Percentiles rank a stretch among this genome's conserved stretches.
Evolutionary conservation across 495 filamentous ascomycete species (phyloP).

Genomic region (Neurospora sp.): DNA sequence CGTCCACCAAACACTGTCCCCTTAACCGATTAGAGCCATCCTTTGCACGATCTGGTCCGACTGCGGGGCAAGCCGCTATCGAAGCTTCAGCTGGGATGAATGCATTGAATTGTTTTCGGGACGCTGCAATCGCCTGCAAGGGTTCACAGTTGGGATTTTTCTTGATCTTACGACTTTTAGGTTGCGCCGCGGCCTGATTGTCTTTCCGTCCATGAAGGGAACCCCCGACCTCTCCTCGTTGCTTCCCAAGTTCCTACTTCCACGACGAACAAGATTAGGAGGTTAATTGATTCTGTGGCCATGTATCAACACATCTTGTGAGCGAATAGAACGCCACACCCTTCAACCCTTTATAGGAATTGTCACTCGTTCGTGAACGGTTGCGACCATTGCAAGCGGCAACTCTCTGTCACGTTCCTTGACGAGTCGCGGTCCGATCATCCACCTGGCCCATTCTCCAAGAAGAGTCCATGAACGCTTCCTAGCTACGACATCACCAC

Average conservation of each 20-base stretch:
- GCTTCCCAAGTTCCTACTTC: background rate
- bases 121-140: background rate
- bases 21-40: background rate
- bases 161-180: background rate
- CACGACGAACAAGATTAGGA: background rate
- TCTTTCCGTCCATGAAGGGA: background rate
- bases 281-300: background rate
- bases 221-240: background rate
- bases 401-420: background rate
- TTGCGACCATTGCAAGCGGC: no score
- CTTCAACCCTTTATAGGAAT: background rate
- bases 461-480: background rate
- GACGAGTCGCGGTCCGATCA: background rate
- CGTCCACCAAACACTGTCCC: background rate
- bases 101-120: background rate
- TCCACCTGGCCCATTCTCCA: background rate
- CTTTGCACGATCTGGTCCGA: background rate
- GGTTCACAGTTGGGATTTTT: background rate
- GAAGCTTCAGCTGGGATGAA: background rate
- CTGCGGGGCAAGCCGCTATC: background rate
- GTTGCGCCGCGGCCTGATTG: background rate
- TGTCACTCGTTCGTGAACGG: background rate
- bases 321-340: background rate
- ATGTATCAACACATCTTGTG: background rate
- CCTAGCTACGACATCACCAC: background rate